These are phyloP conservation scores for Colletotrichum theobromicola DNA, from an alignment of 2,329 filamentous ascomycete genomes.

Conservation along the genomic window DNA sequence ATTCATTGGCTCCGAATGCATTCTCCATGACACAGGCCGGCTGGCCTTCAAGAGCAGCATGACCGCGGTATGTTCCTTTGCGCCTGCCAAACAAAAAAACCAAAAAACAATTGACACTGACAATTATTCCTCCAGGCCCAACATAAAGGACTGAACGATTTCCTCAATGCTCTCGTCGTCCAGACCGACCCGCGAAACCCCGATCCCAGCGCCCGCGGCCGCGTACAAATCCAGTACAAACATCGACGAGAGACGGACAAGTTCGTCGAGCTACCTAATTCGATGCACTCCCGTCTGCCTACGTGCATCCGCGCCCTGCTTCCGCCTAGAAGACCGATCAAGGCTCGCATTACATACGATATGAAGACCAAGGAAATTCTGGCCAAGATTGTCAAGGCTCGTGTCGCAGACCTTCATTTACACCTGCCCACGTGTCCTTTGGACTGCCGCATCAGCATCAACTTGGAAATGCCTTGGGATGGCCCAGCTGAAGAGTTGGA, in stretches of 20 bases:
- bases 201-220: conserved; percentile 41
- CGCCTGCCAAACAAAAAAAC: no score
- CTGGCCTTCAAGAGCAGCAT: conserved; percentile 85
- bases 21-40: conserved; percentile 66
- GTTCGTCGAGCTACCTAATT: conserved; percentile 77
- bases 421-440: conserved; percentile 78
- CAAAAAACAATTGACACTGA: background rate
- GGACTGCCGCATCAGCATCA: conserved; percentile 93
- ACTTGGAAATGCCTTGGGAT: conserved; percentile 88
- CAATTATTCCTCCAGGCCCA: conserved; percentile 60
- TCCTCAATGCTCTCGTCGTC: conserved; percentile 73
- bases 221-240: conserved; percentile 76
- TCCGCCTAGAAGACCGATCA: conserved; percentile 59
- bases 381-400: conserved; percentile 88
- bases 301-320: conserved; percentile 67
- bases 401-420: conserved; percentile 88
- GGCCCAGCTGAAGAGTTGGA: conserved; percentile 67
- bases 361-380: conserved; percentile 73
- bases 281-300: conserved; percentile 65
- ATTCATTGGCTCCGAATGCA: conserved; percentile 72
- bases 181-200: conserved; percentile 60
- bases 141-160: conserved; percentile 84
- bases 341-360: conserved; percentile 79
- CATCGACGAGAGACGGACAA: conserved; percentile 84
- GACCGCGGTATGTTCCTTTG: conserved; percentile 71